Evolutionary conservation across 208 protist genomes (phyloP).

Genomic region (Trypanosoma platydactyli): DNA sequence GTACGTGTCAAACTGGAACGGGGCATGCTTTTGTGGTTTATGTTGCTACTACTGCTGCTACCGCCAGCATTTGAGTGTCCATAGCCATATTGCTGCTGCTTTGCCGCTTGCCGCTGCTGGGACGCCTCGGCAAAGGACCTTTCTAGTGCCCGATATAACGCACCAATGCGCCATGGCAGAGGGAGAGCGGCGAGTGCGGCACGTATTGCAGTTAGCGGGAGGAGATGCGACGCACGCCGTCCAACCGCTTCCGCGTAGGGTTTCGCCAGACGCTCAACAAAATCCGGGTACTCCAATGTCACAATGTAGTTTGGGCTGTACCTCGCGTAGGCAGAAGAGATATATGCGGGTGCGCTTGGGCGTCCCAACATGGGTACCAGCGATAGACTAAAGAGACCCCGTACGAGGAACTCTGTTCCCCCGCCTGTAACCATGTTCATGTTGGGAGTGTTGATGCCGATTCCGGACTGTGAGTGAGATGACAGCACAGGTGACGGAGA

Average conservation of each 20-base stretch:
- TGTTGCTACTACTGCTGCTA: constrained; percentile 22
- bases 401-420: constrained; percentile 4
- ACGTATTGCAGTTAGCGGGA: constrained; percentile 53
- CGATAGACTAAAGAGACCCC: constrained; percentile 18
- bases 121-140: constrained; percentile 38
- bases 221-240: constrained; percentile 42
- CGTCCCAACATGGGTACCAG: constrained; percentile 1
- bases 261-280: constrained; percentile 43
- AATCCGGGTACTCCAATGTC: constrained; percentile 38
- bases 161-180: constrained; percentile 58
- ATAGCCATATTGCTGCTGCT: constrained; percentile 6
- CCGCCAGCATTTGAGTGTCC: background rate
- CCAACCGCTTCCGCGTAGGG: constrained; percentile 58
- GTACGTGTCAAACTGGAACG: background rate
- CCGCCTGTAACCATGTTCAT: background rate
- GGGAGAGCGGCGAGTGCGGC: constrained; percentile 42
- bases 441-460: background rate
- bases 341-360: background rate
- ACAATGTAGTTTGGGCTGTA: constrained; percentile 69
- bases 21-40: background rate
- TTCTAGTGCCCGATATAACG: constrained; percentile 65
- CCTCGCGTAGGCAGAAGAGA: constrained; percentile 27
- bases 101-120: constrained; percentile 29
- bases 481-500: background rate
- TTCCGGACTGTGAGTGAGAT: background rate